Conservation (phyloP, 2,329 filamentous ascomycete genomes). For the Plenodomus lindquistii region DNA sequence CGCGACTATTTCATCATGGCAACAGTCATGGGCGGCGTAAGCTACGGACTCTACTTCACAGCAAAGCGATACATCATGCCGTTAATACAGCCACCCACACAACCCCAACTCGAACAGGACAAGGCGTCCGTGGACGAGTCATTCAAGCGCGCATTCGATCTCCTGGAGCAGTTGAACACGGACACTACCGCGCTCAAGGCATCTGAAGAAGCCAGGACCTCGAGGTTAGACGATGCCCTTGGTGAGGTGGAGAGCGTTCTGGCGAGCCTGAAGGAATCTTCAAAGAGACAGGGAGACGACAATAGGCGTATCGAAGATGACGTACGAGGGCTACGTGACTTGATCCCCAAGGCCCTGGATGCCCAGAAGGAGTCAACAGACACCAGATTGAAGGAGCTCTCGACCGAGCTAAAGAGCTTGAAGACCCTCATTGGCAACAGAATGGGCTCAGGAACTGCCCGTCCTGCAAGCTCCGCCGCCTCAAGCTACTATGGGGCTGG, state of each 20-base stretch:
- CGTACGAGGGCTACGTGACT: constrained; percentile 76
- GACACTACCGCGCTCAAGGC: constrained; percentile 88
- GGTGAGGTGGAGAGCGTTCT: constrained; percentile 84
- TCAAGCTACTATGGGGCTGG: constrained; percentile 28
- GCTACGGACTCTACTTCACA: constrained; percentile 85
- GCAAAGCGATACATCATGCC: constrained; percentile 90
- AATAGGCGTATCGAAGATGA: constrained; percentile 84
- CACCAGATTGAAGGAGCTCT: constrained; percentile 78
- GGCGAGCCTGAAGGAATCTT: constrained; percentile 77
- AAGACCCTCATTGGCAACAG: constrained; percentile 80
- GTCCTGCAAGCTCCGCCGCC: constrained; percentile 26
- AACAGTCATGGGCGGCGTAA: constrained; percentile 85
- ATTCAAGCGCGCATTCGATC: constrained; percentile 86
- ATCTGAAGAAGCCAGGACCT: constrained; percentile 81
- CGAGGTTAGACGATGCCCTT: constrained; percentile 79
- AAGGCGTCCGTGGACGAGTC: constrained; percentile 91
- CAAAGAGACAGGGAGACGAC: constrained; percentile 83
- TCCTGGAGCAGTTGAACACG: constrained; percentile 88
- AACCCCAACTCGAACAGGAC: constrained; percentile 90
- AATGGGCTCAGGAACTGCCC: constrained; percentile 46
- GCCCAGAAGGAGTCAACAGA: constrained; percentile 86
- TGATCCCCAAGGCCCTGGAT: constrained; percentile 86
- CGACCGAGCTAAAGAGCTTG: constrained; percentile 84
- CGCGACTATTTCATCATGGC: constrained; percentile 99
- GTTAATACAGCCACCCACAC: constrained; percentile 88